phyloP scores from a whole-genome alignment of 2,329 filamentous ascomycete genomes.

The Botryotinia calthae region DNA sequence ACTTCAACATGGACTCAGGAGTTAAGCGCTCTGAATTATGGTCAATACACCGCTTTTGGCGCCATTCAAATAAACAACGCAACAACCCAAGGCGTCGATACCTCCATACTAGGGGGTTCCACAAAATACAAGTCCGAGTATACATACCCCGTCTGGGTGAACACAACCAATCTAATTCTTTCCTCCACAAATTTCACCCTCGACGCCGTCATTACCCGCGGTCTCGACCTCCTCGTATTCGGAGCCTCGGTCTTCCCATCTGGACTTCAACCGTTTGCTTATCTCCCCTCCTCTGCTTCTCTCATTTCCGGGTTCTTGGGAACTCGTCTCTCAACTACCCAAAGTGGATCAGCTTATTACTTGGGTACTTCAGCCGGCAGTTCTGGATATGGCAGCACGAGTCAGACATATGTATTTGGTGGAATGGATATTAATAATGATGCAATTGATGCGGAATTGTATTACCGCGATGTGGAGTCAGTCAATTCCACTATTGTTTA shows the following conservation, averaged over 20 bases:
- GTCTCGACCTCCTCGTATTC: slow-evolving; percentile 47
- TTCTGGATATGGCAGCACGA: slow-evolving; percentile 53
- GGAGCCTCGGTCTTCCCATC: slow-evolving; percentile 55
- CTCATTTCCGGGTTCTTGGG: slow-evolving; percentile 39
- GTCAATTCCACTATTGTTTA: slow-evolving; percentile 52
- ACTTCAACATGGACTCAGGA: slow-evolving; percentile 56
- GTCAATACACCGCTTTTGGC: slow-evolving; percentile 53
- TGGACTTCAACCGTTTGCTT: slow-evolving; percentile 56
- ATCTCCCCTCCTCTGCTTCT: slow-evolving; percentile 32
- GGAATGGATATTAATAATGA: slow-evolving; percentile 41
- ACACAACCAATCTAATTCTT: slow-evolving; percentile 48
- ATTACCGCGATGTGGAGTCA: slow-evolving; percentile 55
- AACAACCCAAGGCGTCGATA: slow-evolving; percentile 49
- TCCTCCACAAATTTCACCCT: slow-evolving; percentile 49
- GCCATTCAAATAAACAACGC: slow-evolving; percentile 52
- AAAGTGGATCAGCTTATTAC: slow-evolving; percentile 58
- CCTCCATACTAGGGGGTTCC: slow-evolving; percentile 37
- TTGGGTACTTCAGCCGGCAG: slow-evolving; percentile 47
- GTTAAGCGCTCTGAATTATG: slow-evolving; percentile 55
- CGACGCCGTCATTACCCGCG: slow-evolving; percentile 48
- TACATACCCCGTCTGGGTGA: slow-evolving; percentile 59
- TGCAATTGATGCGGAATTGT: slow-evolving; percentile 40
- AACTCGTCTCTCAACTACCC: slow-evolving; percentile 48
- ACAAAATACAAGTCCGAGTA: slow-evolving; percentile 44
- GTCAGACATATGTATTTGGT: slow-evolving; percentile 54